These are phyloP conservation scores for Elsinoe batatas DNA, from an alignment of 2,329 filamentous ascomycete species.

Conservation along the genomic window DNA sequence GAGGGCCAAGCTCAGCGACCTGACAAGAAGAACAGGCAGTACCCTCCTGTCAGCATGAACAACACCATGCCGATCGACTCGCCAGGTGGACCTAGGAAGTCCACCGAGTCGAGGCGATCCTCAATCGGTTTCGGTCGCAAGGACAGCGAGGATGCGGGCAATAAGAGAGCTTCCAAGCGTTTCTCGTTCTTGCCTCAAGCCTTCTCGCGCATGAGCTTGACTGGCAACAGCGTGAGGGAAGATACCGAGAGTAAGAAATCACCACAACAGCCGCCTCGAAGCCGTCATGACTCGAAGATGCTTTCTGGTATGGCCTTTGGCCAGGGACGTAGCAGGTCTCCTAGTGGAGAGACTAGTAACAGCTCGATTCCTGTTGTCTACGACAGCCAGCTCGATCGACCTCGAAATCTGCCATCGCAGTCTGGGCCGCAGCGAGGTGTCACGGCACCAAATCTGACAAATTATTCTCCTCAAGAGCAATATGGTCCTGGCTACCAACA, in stretches of 20 bases:
- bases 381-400: slow-evolving; percentile 24
- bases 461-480: slow-evolving; percentile 8
- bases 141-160: slow-evolving; percentile 29
- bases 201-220: slow-evolving; percentile 37
- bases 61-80: slow-evolving; percentile 49
- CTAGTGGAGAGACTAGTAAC: slow-evolving; percentile 35
- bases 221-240: slow-evolving; percentile 24
- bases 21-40: slow-evolving; percentile 57
- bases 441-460: slow-evolving; percentile 20
- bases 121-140: slow-evolving; percentile 43
- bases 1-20: slow-evolving; percentile 22
- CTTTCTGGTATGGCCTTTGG: slow-evolving; percentile 33
- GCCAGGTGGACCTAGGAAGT: slow-evolving; percentile 43
- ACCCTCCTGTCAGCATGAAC: slow-evolving; percentile 88
- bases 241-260: slow-evolving; percentile 29
- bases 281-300: slow-evolving; percentile 27
- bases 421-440: slow-evolving; percentile 19
- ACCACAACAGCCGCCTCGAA: slow-evolving; percentile 22
- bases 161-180: slow-evolving; percentile 34
- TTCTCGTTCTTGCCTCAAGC: slow-evolving; percentile 43
- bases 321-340: slow-evolving; percentile 33
- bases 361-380: slow-evolving; percentile 35
- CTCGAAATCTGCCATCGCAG: slow-evolving; percentile 18
- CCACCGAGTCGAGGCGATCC: slow-evolving; percentile 40
- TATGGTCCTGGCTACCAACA: slow-evolving; percentile 21